Base-by-base conservation (phyloP, 208 protist species). In the Trypanosoma conorhini region DNA sequence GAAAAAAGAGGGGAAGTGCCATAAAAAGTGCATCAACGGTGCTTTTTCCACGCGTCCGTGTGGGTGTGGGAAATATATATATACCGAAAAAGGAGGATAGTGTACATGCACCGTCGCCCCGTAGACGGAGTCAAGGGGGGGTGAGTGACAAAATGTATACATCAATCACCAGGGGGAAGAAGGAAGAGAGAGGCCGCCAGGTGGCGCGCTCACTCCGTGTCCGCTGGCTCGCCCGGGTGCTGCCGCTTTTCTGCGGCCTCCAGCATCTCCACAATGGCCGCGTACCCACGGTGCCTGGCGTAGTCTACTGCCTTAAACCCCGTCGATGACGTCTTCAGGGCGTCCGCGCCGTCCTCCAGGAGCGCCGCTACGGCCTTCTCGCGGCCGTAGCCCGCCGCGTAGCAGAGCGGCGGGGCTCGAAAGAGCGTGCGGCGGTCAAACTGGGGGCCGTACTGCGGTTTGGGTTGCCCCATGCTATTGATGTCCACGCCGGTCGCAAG, bases 341-440 rank as follows among this genome's bases (percentile, higher is more conserved):
- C 28, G 57, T 94, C 70, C 3, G 89, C 92, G 3, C 86, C 86
- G 55, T 83, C 75, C 24, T 21, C 61, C 17, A 96, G 58, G 22
- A 96, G 77, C n/a, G 76, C 79, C 19, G 51, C 67, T 15, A 95
- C 87, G 10, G 92, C 92, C 7, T 82, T 79, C 75, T 95, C 88
- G 21, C 92, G 78, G 8, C 87, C 85, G 54, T 90, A 94, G 28
- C 81, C 85, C 13, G 85, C 85, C 17, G 92, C 92, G 55, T 83
- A 93, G 61, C 87, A 77, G 24, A 96, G 72, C 52, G 92, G 87
- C 33, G 92, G 70, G 26, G 89, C 92, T 5, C 68, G 61, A 67
- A 88, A 96, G 35, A 80, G 79, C 74, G 86, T 92, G 2, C 89
- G 79, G 62, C 92, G 72, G 73, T 91, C 69, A 66, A 95, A 91